Percentiles rank a stretch among this genome's conserved stretches.
phyloP scores from a whole-genome alignment of 257 asterid genomes.

The Nicotiana benthamiana region DNA sequence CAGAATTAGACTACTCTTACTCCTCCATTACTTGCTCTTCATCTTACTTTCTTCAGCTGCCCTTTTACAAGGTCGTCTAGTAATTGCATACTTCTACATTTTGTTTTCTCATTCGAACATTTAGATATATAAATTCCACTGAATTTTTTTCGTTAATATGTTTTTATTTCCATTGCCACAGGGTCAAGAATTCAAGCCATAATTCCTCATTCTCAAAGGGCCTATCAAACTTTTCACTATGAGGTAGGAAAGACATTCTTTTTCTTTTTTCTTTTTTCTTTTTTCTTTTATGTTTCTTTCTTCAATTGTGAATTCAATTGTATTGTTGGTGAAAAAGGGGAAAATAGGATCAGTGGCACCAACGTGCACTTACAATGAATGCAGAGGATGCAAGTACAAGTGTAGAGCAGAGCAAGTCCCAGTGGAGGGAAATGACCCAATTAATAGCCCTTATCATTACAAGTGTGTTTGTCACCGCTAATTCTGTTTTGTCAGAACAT shows the following conservation, averaged over 20 bases:
- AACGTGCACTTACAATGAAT: conserved; percentile 81
- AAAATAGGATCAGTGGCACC: conserved; percentile 90
- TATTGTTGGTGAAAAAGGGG: neutral
- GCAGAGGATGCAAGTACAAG: conserved; percentile 74
- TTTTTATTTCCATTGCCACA: conserved; percentile 13
- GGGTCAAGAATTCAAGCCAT: conserved; percentile 41
- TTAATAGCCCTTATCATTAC: conserved; percentile 71
- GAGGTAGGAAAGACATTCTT: conserved; percentile 21
- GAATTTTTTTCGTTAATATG: neutral
- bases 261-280: neutral
- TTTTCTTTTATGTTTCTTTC: too few species aligned
- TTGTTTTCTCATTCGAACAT: neutral
- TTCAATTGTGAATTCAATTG: neutral
- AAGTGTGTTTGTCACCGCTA: conserved; percentile 77
- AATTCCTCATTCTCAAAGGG: conserved; percentile 14
- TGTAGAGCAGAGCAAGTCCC: conserved; percentile 54
- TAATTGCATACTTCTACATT: neutral
- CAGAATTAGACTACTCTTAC: conserved; percentile 6
- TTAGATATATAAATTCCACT: neutral
- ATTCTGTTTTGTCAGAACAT: neutral
- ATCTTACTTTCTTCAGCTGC: conserved; percentile 27
- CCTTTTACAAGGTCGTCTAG: conserved; percentile 35
- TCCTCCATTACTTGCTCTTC: conserved; percentile 30
- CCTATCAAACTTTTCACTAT: conserved; percentile 4
- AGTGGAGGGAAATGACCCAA: conserved; percentile 66